phyloP scores from a whole-genome alignment of 208 protist genomes.

The Tritrichomonas musculus region DNA sequence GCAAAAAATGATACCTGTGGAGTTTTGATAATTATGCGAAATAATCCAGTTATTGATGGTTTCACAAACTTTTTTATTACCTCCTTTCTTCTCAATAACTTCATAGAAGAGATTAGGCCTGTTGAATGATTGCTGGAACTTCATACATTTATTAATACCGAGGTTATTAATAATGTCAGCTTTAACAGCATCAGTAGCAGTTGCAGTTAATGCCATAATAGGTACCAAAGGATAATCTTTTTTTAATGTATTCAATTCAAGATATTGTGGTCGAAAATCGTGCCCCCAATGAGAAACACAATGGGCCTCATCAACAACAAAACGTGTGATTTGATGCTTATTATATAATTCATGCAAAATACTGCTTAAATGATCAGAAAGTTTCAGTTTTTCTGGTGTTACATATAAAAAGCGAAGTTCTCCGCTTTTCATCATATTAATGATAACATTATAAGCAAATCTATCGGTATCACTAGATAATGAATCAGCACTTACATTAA shows the following conservation, averaged over 20 bases:
- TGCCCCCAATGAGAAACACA: slow-evolving; percentile 64
- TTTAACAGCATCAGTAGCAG: slow-evolving; percentile 49
- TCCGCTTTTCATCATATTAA: background rate
- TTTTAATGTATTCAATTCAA: slow-evolving; percentile 40
- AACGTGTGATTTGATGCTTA: background rate
- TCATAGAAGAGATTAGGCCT: slow-evolving; percentile 51
- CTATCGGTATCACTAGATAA: background rate
- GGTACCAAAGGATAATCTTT: slow-evolving; percentile 51
- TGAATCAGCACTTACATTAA: background rate
- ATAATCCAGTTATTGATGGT: slow-evolving; percentile 38
- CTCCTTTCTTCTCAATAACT: slow-evolving; percentile 36
- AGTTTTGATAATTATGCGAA: slow-evolving; percentile 17
- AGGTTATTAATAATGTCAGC: slow-evolving; percentile 44
- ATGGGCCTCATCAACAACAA: slow-evolving; percentile 65
- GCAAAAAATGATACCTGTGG: slow-evolving; percentile 43
- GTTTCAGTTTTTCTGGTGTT: slow-evolving; percentile 4
- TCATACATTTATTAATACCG: slow-evolving; percentile 29
- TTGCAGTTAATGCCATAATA: slow-evolving; percentile 58
- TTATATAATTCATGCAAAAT: background rate
- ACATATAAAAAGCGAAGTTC: background rate
- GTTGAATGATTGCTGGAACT: slow-evolving; percentile 51
- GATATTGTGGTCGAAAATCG: slow-evolving; percentile 58
- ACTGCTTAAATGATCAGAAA: background rate
- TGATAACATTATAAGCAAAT: background rate
- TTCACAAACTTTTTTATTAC: background rate